Conservation (phyloP, 2,329 filamentous ascomycete genomes). For the Cercospora sp. region DNA sequence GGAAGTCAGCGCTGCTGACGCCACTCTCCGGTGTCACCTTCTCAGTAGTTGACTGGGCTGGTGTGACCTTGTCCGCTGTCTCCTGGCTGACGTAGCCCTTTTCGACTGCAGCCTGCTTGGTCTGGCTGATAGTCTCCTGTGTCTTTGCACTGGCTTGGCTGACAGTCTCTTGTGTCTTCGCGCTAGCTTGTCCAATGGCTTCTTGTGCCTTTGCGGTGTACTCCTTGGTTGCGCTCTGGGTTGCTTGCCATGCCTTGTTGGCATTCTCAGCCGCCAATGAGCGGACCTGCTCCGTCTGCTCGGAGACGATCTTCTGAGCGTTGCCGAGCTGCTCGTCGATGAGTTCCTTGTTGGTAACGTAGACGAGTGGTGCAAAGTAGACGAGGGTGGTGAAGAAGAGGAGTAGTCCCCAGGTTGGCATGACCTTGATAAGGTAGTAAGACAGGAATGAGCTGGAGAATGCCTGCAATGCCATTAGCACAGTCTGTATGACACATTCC, state of each 20-base stretch:
- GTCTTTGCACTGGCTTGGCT: conserved; percentile 58
- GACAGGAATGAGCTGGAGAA: conserved; percentile 59
- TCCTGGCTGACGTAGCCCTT: conserved; percentile 40
- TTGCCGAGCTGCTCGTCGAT: conserved; percentile 62
- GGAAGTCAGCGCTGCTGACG: conserved; percentile 26
- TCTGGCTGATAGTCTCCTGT: conserved; percentile 57
- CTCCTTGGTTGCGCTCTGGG: conserved; percentile 60
- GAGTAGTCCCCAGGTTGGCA: conserved; percentile 64
- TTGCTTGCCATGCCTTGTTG: conserved; percentile 56
- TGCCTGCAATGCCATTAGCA: conserved; percentile 46
- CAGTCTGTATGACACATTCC: neutral
- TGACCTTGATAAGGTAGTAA: conserved; percentile 66
- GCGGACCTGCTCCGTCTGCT: conserved; percentile 61
- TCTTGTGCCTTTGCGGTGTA: conserved; percentile 63
- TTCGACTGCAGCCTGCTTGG: conserved; percentile 40
- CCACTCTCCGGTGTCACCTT: conserved; percentile 23
- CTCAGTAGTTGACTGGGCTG: conserved; percentile 35
- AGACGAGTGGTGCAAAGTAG: conserved; percentile 62
- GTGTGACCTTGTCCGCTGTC: conserved; percentile 34
- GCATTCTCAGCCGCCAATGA: conserved; percentile 62
- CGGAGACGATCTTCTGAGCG: conserved; percentile 54
- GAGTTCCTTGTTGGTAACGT: conserved; percentile 64
- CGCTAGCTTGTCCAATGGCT: conserved; percentile 57
- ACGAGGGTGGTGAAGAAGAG: conserved; percentile 57
- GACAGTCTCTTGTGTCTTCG: conserved; percentile 59